phyloP scores from a whole-genome alignment of 768 basidiomycete genomes.

The Boletellus ananiceps region DNA sequence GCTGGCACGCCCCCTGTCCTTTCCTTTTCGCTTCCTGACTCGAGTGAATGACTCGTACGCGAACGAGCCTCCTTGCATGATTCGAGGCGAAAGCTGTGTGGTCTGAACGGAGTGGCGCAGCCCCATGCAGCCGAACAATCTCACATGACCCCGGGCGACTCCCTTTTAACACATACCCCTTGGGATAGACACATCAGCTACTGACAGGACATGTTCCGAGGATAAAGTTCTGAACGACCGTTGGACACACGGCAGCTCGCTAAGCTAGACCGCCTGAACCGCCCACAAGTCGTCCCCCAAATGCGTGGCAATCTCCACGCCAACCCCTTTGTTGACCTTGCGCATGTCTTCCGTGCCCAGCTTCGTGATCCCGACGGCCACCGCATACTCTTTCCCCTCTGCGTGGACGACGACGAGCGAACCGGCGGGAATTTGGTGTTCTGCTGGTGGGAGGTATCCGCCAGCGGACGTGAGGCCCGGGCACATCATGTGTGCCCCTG shows the following conservation, averaged over 20 bases:
- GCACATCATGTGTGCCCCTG: slow-evolving; percentile 95
- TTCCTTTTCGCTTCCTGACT: slow-evolving; percentile 46
- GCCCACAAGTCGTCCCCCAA: slow-evolving; percentile 89
- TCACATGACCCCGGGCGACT: neutral
- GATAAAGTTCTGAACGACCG: neutral
- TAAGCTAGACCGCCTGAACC: slow-evolving; percentile 48
- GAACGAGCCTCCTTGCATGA: slow-evolving; percentile 17
- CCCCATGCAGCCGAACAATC: neutral
- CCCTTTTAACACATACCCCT: too few relatives aligned
- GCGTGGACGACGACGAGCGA: slow-evolving; percentile 85
- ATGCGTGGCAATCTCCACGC: slow-evolving; percentile 81
- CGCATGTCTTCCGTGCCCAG: slow-evolving; percentile 86
- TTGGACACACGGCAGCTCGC: too few relatives aligned
- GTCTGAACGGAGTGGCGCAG: too few relatives aligned
- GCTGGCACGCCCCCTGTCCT: slow-evolving; percentile 24
- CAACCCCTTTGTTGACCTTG: slow-evolving; percentile 84
- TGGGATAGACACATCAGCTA: too few relatives aligned
- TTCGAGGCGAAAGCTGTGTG: too few relatives aligned
- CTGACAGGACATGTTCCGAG: slow-evolving; percentile 14
- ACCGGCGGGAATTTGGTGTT: slow-evolving; percentile 61
- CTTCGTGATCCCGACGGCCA: slow-evolving; percentile 81
- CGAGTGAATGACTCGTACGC: slow-evolving; percentile 49
- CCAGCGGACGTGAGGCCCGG: slow-evolving; percentile 93
- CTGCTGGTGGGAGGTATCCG: slow-evolving; percentile 76
- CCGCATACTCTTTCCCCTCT: slow-evolving; percentile 93